These are phyloP conservation scores for Nemophila menziesii DNA, from an alignment of 257 asterid genomes.

Conservation along the genomic window DNA sequence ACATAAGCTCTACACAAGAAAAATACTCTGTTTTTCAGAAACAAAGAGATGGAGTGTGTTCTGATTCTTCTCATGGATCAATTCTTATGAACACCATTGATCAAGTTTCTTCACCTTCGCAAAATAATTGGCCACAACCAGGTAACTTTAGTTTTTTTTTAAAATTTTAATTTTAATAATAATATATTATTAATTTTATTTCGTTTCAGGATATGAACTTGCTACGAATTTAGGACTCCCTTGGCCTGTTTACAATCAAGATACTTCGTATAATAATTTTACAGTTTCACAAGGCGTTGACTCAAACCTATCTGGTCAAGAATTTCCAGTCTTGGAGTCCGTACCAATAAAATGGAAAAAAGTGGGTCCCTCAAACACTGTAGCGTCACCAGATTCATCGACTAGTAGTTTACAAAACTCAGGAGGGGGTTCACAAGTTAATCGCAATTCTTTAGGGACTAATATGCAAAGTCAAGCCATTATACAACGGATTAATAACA, in stretches of 20 bases:
- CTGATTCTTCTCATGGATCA: slow-evolving; percentile 27
- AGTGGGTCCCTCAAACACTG: slow-evolving; percentile 13
- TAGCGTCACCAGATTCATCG: slow-evolving; percentile 27
- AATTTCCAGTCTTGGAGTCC: slow-evolving; percentile 16
- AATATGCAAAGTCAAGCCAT: slow-evolving; percentile 15
- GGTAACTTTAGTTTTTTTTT: too few relatives aligned
- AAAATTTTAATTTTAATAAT: too few relatives aligned
- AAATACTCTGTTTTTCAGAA: slow-evolving; percentile 32
- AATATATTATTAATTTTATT: neutral
- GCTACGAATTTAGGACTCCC: slow-evolving; percentile 31
- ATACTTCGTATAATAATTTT: slow-evolving; percentile 19
- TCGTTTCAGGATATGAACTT: slow-evolving; percentile 36
- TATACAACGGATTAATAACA: slow-evolving; percentile 19
- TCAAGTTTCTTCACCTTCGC: slow-evolving; percentile 23
- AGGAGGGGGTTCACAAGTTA: slow-evolving; percentile 19
- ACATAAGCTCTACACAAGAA: slow-evolving; percentile 37
- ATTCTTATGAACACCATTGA: slow-evolving; percentile 28
- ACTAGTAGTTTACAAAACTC: slow-evolving; percentile 22
- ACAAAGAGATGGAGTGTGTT: slow-evolving; percentile 33
- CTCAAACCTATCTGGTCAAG: slow-evolving; percentile 12
- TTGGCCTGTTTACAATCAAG: slow-evolving; percentile 20
- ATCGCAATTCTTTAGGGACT: slow-evolving; percentile 12
- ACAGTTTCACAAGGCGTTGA: slow-evolving; percentile 26
- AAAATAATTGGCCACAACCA: slow-evolving; percentile 28
- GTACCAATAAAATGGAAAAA: slow-evolving; percentile 12